Base-by-base conservation (phyloP, 2,329 filamentous ascomycete genomes). In the Trichoderma breve region DNA sequence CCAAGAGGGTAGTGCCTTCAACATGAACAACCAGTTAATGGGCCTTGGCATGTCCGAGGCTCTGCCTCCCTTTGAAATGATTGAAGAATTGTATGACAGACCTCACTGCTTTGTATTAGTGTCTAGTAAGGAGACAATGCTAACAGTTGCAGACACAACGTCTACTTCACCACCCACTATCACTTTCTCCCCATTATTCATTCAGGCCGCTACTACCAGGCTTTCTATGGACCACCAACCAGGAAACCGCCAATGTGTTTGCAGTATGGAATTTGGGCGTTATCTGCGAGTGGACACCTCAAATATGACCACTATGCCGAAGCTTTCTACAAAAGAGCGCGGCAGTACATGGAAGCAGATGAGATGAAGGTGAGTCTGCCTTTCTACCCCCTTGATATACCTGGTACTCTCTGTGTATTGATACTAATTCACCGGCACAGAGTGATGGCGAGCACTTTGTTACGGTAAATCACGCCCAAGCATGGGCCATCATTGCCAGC, bases 251-350 rank as follows among this genome's bases (percentile, higher is more conserved):
- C 95, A 1, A 89, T 97, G 78, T 93, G 90, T 77, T 83, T 98
- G 55, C 89, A 95, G 77, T 98, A 98, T 80, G 91, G 91, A 28
- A 93, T 98, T 79, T 97, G 94, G 94, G 88, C 91, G n/a, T 84
- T 93, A 76, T 93, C 93, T 9, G 90, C 94, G 6, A 88, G 89
- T 15, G 85, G 91, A 1, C 89, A 91, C 36, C 87, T 92, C 53
- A 93, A 93, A 77, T 97, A 97, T 77, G 84, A 87, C 8, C 83
- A 84, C 9, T 88, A 94, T 51, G 90, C 94, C 73, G 90, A 92
- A 8, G 87, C 95, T 62, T 95, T 98, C 77, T 97, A 98, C 79
- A 87, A 89, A 65, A 88, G 94, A 55, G 89, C 94, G 4, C 88
- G 95, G 34, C 94, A 95, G 75, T 97, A 98, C 78, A 86, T 91